phyloP scores from a whole-genome alignment of 2,329 filamentous ascomycete genomes.

The Colletotrichum tabaci region DNA sequence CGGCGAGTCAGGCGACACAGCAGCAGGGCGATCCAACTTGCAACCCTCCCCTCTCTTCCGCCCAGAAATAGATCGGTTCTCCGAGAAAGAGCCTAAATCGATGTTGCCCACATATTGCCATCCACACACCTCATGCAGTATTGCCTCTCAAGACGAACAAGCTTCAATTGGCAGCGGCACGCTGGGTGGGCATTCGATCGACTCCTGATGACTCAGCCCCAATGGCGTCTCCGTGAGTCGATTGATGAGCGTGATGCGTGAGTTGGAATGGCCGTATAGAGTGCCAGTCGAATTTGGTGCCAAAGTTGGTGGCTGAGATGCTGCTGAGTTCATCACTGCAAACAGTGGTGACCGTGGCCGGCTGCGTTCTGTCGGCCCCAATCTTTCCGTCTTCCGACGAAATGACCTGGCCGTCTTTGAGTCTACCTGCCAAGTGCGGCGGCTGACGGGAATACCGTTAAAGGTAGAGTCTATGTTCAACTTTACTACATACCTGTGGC shows the following conservation, averaged over 20 bases:
- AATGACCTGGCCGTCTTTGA: too few relatives aligned
- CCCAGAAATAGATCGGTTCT: conserved; percentile 15
- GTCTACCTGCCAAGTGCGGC: too few relatives aligned
- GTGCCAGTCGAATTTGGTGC: too few relatives aligned
- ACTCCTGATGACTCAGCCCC: not conserved
- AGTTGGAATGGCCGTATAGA: too few relatives aligned
- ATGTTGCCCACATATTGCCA: not conserved
- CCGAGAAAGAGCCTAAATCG: not conserved
- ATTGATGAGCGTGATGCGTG: not conserved
- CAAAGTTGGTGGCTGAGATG: too few relatives aligned
- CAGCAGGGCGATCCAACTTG: not conserved
- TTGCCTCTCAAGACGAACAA: not conserved
- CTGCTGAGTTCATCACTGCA: too few relatives aligned
- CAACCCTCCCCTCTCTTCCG: not conserved
- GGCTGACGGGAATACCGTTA: too few relatives aligned
- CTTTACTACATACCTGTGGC: too few relatives aligned
- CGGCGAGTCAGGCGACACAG: conserved; percentile 8
- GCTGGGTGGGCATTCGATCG: not conserved
- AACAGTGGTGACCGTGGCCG: too few relatives aligned
- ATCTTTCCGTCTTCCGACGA: too few relatives aligned
- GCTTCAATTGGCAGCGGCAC: not conserved
- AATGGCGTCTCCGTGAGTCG: not conserved
- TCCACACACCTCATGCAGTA: not conserved
- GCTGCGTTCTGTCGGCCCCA: too few relatives aligned
- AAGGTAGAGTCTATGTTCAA: too few relatives aligned